Conservation (phyloP, 306 rosid genomes). For the Dryas alaskensis region DNA sequence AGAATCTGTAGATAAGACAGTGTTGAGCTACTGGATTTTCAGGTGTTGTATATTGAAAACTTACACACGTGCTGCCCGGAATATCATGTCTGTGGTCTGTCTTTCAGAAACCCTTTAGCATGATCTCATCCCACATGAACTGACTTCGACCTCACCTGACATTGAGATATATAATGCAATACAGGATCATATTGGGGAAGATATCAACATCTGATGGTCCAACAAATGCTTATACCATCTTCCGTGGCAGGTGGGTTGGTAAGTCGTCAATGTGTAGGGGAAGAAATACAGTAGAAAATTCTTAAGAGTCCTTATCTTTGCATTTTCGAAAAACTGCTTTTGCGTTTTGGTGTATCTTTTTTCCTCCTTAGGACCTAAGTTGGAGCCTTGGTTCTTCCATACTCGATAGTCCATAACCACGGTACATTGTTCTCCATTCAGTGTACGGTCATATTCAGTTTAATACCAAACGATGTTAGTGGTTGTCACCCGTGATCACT, state of each 20-base stretch:
- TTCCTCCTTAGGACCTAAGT: constrained; percentile 15
- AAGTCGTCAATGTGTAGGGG: constrained; percentile 49
- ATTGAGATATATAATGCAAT: constrained; percentile 68
- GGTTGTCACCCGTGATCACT: constrained; percentile 6
- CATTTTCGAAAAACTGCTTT: constrained; percentile 27
- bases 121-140: constrained; percentile 52
- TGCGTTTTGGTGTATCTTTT: not conserved
- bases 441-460: not conserved
- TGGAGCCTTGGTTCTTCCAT: constrained; percentile 6
- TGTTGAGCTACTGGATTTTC: constrained; percentile 24
- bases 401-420: not conserved
- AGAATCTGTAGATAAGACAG: constrained; percentile 26
- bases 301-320: constrained; percentile 38
- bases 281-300: constrained; percentile 18
- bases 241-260: constrained; percentile 97
- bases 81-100: constrained; percentile 31
- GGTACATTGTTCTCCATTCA: not conserved
- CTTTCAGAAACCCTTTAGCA: constrained; percentile 46
- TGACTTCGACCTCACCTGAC: constrained; percentile 56
- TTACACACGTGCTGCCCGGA: constrained; percentile 38
- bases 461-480: not conserved
- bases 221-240: constrained; percentile 75
- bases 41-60: constrained; percentile 35
- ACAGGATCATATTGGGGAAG: constrained; percentile 96
- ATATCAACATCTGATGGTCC: constrained; percentile 85